Conservation (phyloP, 768 basidiomycete genomes). For the Leccinum pellstonianum region DNA sequence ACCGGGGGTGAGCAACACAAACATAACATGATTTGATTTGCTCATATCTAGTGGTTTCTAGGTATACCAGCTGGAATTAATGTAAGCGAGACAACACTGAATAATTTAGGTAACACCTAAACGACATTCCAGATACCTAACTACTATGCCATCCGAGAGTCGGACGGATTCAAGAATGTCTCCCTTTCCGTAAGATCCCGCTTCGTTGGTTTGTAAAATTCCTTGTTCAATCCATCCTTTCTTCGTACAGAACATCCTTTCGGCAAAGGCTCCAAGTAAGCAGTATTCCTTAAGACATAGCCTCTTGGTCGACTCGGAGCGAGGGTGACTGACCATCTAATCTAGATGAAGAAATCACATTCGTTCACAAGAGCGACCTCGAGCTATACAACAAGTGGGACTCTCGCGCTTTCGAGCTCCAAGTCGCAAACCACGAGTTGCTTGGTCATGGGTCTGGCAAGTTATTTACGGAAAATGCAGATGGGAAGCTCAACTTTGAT, state of each 20-base stretch:
- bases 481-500: conserved; percentile 84
- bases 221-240: neutral
- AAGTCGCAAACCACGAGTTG: conserved; percentile 89
- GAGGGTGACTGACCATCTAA: neutral
- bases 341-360: conserved; percentile 73
- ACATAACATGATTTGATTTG: neutral
- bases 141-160: conserved; percentile 82
- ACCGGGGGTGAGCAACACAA: conserved; percentile 59
- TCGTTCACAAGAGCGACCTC: conserved; percentile 77
- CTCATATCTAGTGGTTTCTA: conserved; percentile 22
- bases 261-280: conserved; percentile 83
- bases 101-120: neutral
- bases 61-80: conserved; percentile 89
- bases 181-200: conserved; percentile 63
- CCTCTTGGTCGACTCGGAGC: neutral
- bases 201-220: neutral
- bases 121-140: conserved; percentile 64
- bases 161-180: conserved; percentile 86
- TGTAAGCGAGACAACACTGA: conserved; percentile 37
- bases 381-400: conserved; percentile 78
- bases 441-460: conserved; percentile 87
- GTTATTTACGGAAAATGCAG: conserved; percentile 69
- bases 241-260: conserved; percentile 66
- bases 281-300: neutral
- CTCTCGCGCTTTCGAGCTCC: conserved; percentile 75